Evolutionary conservation across 2,329 filamentous ascomycete genomes (phyloP).

Genomic region (Dothistroma pini): DNA sequence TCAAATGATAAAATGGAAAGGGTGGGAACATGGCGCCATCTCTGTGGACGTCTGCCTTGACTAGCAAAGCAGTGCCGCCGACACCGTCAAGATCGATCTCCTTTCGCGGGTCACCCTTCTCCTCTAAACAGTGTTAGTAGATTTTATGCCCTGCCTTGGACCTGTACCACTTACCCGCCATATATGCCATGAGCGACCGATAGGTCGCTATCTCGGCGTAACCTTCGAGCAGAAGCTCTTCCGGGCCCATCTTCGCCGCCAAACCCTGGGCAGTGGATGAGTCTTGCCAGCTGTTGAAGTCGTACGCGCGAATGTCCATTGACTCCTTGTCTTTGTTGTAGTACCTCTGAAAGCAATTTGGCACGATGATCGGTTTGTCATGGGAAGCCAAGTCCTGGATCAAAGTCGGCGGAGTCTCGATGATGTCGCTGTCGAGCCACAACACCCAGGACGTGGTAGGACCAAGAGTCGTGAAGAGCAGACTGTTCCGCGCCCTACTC

Average conservation of each 20-base stretch:
- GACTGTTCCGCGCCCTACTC: slow-evolving; percentile 87
- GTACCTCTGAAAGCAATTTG: slow-evolving; percentile 92
- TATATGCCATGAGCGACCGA: slow-evolving; percentile 82
- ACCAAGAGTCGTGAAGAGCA: slow-evolving; percentile 91
- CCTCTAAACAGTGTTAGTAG: slow-evolving; percentile 19
- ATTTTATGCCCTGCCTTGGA: background rate
- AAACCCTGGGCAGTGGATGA: slow-evolving; percentile 74
- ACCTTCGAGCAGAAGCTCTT: slow-evolving; percentile 90
- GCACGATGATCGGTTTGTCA: slow-evolving; percentile 86
- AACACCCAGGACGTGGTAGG: slow-evolving; percentile 92
- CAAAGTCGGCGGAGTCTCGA: slow-evolving; percentile 78
- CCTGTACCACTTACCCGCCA: slow-evolving; percentile 51
- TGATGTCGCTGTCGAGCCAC: slow-evolving; percentile 89
- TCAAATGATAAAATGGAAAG: slow-evolving; percentile 93
- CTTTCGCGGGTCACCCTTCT: slow-evolving; percentile 30
- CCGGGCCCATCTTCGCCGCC: slow-evolving; percentile 74
- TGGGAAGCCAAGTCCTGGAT: slow-evolving; percentile 89
- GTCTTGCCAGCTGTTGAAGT: slow-evolving; percentile 98
- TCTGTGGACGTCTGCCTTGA: slow-evolving; percentile 94
- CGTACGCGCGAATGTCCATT: slow-evolving; percentile 77
- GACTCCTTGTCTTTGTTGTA: slow-evolving; percentile 64
- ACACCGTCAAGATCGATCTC: slow-evolving; percentile 78
- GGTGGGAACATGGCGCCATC: slow-evolving; percentile 98
- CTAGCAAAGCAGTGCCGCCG: slow-evolving; percentile 84
- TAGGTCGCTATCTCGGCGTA: slow-evolving; percentile 93